Base-by-base conservation (phyloP, 352 stramenopile species). In the Pythium inflatum region DNA sequence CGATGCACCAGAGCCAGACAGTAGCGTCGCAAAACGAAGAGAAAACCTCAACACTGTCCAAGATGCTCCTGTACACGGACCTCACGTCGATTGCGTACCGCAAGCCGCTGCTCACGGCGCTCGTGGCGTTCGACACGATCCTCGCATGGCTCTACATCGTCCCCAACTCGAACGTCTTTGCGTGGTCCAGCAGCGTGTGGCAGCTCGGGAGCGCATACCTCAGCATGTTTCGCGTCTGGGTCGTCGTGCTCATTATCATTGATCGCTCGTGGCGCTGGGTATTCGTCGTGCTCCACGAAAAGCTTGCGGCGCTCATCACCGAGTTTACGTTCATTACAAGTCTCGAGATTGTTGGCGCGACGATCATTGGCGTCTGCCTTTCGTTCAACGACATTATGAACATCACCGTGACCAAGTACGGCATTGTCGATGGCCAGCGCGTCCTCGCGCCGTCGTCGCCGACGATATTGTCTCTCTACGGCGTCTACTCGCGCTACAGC, bases 51-150 rank as follows among this genome's bases (percentile, higher is more conserved):
- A 73, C 63, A 16, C 59, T 76, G 22, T 66, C 64, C 22, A 63
- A 61, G 33, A 61, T 76, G 33, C 41, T 76, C 30, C 59, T 76
- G 20, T 76, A 73, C 70, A 76, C 70, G 18, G 70, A 76, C 24
- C 60, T 73, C 14, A 73, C 27, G 34, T 66, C 57, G 25, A 59
- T 76, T n/a, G 62, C 64, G 14, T 69, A 68, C 34, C 64, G 70
- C 41, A 76, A 76, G 45, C 51, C 46, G 8, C 22, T 60, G 34
- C 24, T 76, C 41, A 40, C 57, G 22, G 20, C 40, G 31, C 70
- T 76, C 33, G 22, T 73, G 20, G 34, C 66, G 13, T 41, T 69
- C 53, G 64, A 76, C 55, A 49, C 58, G 34, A 22, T 76, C 22
- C 27, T 71, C 25, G 45, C 70, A n/a, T 76, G 70, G 63, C 8